Evolutionary conservation across 2,329 filamentous ascomycete species (phyloP), one percentile per base, ranked within the genome.

Genomic region (Eutypella sp.): DNA sequence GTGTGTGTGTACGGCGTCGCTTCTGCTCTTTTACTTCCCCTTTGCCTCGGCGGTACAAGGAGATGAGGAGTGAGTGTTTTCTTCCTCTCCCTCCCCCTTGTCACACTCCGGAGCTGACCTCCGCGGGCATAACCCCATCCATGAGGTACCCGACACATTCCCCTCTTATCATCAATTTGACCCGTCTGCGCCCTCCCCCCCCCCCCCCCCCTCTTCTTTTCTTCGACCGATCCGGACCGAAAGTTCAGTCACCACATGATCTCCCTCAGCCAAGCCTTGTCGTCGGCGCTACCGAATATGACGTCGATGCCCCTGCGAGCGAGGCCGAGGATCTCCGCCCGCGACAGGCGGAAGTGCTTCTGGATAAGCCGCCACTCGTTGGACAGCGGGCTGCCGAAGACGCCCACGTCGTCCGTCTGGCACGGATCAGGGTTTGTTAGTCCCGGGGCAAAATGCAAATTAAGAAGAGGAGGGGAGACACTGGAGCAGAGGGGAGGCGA

Each of bases 401-500:
- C 81, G 2, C 87, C 89, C 9, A 92, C 84, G 57, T 93, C 87
- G 60, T 93, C 89, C 2, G 88, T 93, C 85, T 90, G 49, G 15
- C 11, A 18, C 40, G 31, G 23, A 4, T 13, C 15, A 23, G 39
- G 53, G 19, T 51, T 46, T 33, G 18, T 4, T 19, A 29, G 15
- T 27, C 13, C 7, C 37, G 15, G 23, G n/a, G 10, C 16, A 23
- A 23, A 34, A 23, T 10, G n/a, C 41, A 7, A 15, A 13, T 15
- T n/a, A 15, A 11, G 11, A 15, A 15, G 29, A n/a, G 4, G 19
- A 36, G 7, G 44, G 23, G 16, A 36, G 24, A 18, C 23, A 11
- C 16, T n/a, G 11, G 13, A 15, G 29, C 11, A 6, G 19, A 36
- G 7, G 44, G 23, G 16, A 36, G 24, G n/a, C 23, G n/a, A n/a